Conservation (phyloP, 352 stramenopile genomes). For the Nothophytophthora sp. region DNA sequence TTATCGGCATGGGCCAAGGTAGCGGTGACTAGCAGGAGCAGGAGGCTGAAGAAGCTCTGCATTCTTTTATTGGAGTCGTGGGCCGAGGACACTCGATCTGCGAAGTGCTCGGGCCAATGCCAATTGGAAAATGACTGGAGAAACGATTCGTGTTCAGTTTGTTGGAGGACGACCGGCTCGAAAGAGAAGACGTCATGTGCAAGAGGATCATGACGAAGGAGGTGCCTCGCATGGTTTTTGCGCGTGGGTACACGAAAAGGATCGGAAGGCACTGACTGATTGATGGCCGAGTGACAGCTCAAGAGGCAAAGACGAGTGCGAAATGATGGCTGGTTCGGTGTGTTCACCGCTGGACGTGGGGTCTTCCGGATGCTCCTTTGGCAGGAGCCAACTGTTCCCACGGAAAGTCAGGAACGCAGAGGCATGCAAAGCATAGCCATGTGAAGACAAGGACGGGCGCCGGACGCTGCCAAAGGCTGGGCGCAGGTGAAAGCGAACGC, state of each 20-base stretch:
- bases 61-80: neutral
- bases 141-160: neutral
- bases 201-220: constrained; percentile 10
- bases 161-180: neutral
- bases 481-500: no score
- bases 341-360: neutral
- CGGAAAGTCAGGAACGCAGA: neutral
- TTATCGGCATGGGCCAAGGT: constrained; percentile 21
- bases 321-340: neutral
- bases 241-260: constrained; percentile 12
- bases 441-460: neutral
- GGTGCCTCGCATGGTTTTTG: constrained; percentile 14
- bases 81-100: neutral
- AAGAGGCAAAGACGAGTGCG: neutral
- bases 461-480: neutral
- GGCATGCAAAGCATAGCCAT: neutral
- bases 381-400: constrained; percentile 14
- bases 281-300: constrained; percentile 9
- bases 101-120: neutral
- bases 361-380: constrained; percentile 14
- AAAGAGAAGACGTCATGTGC: constrained; percentile 12
- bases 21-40: constrained; percentile 16
- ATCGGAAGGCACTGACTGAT: constrained; percentile 9
- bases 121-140: constrained; percentile 13
- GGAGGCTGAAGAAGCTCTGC: constrained; percentile 13